Evolutionary conservation across 306 rosid species (phyloP), one percentile per base, ranked within the genome.

Genomic region (Rosa chinensis): DNA sequence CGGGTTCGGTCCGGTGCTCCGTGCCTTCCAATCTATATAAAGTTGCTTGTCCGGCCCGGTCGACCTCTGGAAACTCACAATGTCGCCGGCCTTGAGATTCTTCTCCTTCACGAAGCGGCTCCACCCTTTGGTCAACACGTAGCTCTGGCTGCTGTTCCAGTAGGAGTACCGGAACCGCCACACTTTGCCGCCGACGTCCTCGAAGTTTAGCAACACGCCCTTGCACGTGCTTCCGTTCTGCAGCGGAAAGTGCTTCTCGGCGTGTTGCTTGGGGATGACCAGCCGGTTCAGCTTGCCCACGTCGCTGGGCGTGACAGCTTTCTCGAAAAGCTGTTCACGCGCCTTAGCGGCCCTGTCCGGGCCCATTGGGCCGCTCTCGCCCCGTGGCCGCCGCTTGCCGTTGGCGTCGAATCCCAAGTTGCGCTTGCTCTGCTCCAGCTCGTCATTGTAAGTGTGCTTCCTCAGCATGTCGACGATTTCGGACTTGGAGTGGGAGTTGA

Each of bases 101-200:
- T 95, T 95, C 78, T 95, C 99, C 74, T 91, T 95, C 35, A 95
- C 99, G 86, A 95, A 95, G 84, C 99, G 89, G 92, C 96, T 92
- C 99, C 99, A 95, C 1, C 99, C 99, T 61, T 95, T 95, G 0
- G 99, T 95, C 10, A 95, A 67, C 70, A 95, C 99, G 44, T 95
- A 95, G 76, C 99, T 95, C 79, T 94, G 99, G 82, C 99, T 95
- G 44, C 99, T 95, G 6, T 95, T 95, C 99, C 99, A 95, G 66
- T 95, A 95, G 4, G 99, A 95, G 84, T 95, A 95, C 43, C 99
- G 83, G 58, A 95, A 95, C 78, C 99, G 81, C 99, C 99, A 95
- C 25, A 95, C 98, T 84, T 95, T 95, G 45, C 99, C 97, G 53
- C 93, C 99, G 25, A 87, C 79, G 66, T 95, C 99, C 77, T 95